phyloP scores from a whole-genome alignment of 495 filamentous ascomycete species.

The Aspergillus panamensis region DNA sequence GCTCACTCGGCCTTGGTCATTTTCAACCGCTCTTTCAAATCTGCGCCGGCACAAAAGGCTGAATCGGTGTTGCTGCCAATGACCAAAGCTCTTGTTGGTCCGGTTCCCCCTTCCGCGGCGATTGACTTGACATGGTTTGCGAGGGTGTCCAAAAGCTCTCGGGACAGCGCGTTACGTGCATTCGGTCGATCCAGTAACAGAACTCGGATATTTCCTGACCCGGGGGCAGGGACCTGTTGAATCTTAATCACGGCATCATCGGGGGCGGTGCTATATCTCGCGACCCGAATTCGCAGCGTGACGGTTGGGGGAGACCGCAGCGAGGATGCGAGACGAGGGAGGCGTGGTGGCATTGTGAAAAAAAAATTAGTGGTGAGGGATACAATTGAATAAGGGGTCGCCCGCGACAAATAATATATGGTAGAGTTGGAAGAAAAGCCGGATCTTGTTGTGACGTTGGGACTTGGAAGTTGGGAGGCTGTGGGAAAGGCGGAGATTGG shows the following conservation, averaged over 20 bases:
- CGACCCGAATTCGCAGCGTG: slow-evolving; percentile 30
- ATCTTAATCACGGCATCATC: slow-evolving; percentile 59
- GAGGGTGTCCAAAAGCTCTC: slow-evolving; percentile 66
- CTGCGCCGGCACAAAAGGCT: slow-evolving; percentile 90
- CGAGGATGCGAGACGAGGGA: slow-evolving; percentile 26
- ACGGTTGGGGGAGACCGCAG: slow-evolving; percentile 22
- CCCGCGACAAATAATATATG: too few relatives aligned
- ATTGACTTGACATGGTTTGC: slow-evolving; percentile 65
- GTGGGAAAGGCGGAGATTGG: slow-evolving; percentile 21
- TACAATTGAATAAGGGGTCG: slow-evolving; percentile 3
- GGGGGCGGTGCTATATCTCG: slow-evolving; percentile 36
- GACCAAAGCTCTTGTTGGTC: slow-evolving; percentile 71
- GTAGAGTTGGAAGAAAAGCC: not conserved
- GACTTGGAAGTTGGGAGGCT: too few relatives aligned
- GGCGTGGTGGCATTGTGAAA: slow-evolving; percentile 32
- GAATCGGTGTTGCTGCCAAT: slow-evolving; percentile 72
- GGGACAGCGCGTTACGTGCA: slow-evolving; percentile 87
- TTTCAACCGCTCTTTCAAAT: slow-evolving; percentile 78
- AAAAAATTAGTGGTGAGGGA: slow-evolving; percentile 5
- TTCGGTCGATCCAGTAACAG: slow-evolving; percentile 80
- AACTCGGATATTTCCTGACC: slow-evolving; percentile 79
- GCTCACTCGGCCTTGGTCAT: slow-evolving; percentile 67
- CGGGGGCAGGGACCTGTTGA: slow-evolving; percentile 70
- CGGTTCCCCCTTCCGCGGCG: slow-evolving; percentile 59
- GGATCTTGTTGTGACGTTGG: slow-evolving; percentile 8